Percentiles rank a stretch among this genome's conserved stretches.
phyloP scores from a whole-genome alignment of 2,329 filamentous ascomycete genomes.

The Phialophora tarda region DNA sequence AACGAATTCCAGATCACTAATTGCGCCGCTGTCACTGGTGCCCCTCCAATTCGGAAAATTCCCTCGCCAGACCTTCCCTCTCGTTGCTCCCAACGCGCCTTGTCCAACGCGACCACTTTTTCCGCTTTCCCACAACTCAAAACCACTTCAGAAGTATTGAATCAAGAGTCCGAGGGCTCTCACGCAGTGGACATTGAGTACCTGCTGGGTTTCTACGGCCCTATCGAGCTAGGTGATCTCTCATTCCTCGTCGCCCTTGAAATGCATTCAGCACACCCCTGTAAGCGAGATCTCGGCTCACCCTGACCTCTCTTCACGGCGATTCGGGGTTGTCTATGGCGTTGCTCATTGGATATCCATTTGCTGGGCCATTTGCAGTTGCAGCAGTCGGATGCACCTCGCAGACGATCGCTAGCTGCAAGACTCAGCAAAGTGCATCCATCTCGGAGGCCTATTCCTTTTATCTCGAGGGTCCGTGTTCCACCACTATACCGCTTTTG shows the following conservation, averaged over 20 bases:
- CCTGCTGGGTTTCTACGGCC: background rate
- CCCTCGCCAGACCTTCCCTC: background rate
- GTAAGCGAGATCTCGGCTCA: background rate
- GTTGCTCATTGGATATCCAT: too few relatives aligned
- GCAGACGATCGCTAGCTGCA: background rate
- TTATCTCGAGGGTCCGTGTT: background rate
- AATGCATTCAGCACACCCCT: background rate
- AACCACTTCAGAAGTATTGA: background rate
- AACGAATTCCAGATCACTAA: background rate
- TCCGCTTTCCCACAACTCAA: background rate
- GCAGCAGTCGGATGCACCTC: too few relatives aligned
- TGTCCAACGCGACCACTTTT: background rate
- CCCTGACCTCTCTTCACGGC: too few relatives aligned
- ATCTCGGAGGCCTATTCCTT: background rate
- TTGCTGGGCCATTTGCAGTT: too few relatives aligned
- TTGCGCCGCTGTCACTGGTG: background rate
- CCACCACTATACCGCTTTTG: background rate
- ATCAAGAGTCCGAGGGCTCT: background rate
- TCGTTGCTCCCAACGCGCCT: background rate
- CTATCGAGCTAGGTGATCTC: background rate
- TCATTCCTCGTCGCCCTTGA: background rate
- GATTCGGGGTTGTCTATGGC: too few relatives aligned
- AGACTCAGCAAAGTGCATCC: background rate
- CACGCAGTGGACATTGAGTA: background rate
- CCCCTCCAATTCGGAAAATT: background rate